phyloP scores from a whole-genome alignment of 1,139 yeast genomes.

The Taphrina confusa region DNA sequence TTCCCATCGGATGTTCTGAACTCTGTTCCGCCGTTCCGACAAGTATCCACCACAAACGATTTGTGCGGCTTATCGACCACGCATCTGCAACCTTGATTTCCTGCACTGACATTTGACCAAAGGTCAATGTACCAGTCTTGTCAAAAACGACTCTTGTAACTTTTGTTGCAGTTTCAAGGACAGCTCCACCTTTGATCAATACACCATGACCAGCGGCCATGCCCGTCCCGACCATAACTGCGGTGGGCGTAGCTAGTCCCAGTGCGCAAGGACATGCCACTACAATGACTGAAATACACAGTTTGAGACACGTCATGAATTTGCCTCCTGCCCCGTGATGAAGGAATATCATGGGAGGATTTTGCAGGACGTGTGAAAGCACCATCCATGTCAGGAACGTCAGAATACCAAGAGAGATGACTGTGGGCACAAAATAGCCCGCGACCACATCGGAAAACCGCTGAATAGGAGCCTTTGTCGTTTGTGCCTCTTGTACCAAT shows the following conservation, averaged over 20 bases:
- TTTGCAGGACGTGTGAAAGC: slow-evolving; percentile 48
- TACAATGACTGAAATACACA: slow-evolving; percentile 90
- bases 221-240: slow-evolving; percentile 98
- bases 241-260: slow-evolving; percentile 97
- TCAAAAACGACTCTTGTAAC: slow-evolving; percentile 78
- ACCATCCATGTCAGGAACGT: slow-evolving; percentile 74
- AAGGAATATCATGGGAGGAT: slow-evolving; percentile 59
- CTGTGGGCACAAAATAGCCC: slow-evolving; percentile 78
- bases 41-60: slow-evolving; percentile 57
- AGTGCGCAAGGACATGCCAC: slow-evolving; percentile 98
- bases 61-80: neutral
- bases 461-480: slow-evolving; percentile 86
- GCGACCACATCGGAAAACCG: slow-evolving; percentile 83
- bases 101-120: slow-evolving; percentile 71
- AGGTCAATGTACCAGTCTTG: slow-evolving; percentile 92
- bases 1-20: slow-evolving; percentile 89
- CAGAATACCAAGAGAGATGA: slow-evolving; percentile 59
- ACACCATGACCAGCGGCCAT: slow-evolving; percentile 90
- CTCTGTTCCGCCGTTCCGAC: slow-evolving; percentile 65
- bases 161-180: slow-evolving; percentile 70
- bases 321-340: slow-evolving; percentile 55
- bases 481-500: slow-evolving; percentile 85
- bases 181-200: slow-evolving; percentile 88
- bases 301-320: slow-evolving; percentile 67
- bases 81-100: slow-evolving; percentile 27